Percentiles rank a stretch among this genome's conserved stretches.
Conservation (phyloP, 2,329 filamentous ascomycete genomes). For the Incumbomyces lentus region DNA sequence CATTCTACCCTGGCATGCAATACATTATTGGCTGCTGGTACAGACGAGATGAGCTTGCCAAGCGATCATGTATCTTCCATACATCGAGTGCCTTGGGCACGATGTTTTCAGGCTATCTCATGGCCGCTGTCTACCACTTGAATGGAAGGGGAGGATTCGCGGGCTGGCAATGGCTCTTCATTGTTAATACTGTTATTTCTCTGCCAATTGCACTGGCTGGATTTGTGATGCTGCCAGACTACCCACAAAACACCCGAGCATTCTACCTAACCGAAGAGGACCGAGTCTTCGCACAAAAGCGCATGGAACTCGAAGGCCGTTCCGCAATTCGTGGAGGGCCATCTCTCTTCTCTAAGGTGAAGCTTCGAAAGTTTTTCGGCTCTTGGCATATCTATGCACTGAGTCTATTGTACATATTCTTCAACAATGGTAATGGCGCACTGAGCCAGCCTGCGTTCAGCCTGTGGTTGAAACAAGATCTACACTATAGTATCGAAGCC, state of each 20-base stretch:
- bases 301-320: conserved; percentile 43
- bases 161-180: conserved; percentile 27
- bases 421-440: conserved; percentile 48
- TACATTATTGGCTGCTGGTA: conserved; percentile 30
- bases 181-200: conserved; percentile 30
- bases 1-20: conserved; percentile 27
- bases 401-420: conserved; percentile 50
- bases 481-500: conserved; percentile 36
- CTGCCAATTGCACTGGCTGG: conserved; percentile 26
- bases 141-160: conserved; percentile 15
- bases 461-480: conserved; percentile 35
- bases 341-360: conserved; percentile 39
- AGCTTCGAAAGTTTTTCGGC: conserved; percentile 50
- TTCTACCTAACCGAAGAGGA: conserved; percentile 38
- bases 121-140: conserved; percentile 26
- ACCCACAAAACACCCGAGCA: conserved; percentile 32
- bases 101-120: conserved; percentile 30
- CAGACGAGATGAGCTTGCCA: conserved; percentile 29
- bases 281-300: conserved; percentile 35
- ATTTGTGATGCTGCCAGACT: conserved; percentile 30
- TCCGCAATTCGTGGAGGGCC: conserved; percentile 20
- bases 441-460: conserved; percentile 47
- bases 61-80: conserved; percentile 29
- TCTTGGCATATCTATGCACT: conserved; percentile 57
- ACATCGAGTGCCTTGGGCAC: conserved; percentile 26